Evolutionary conservation across 176 grass and related monocot genomes (phyloP).

Genomic region (Puya raimondii): DNA sequence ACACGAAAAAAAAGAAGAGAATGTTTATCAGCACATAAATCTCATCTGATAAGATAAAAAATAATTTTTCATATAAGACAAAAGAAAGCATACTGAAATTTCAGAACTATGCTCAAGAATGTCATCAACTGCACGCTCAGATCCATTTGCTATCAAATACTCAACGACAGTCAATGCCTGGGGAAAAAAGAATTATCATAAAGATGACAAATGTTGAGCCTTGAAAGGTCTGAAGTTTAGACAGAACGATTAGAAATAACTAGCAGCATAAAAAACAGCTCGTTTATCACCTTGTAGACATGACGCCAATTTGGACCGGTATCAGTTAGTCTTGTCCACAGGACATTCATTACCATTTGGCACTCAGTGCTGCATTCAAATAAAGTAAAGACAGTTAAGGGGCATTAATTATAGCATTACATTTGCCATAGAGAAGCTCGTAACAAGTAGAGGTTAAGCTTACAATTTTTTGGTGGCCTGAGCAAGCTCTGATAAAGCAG

Average conservation of each 20-base stretch:
- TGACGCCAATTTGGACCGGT: slow-evolving; percentile 78
- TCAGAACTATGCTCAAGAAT: slow-evolving; percentile 81
- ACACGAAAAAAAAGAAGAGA: slow-evolving; percentile 25
- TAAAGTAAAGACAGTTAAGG: not conserved
- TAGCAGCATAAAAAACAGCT: slow-evolving; percentile 13
- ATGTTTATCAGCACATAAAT: slow-evolving; percentile 13
- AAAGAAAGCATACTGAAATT: slow-evolving; percentile 63
- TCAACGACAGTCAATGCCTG: slow-evolving; percentile 91
- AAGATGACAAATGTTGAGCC: not conserved
- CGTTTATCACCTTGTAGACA: slow-evolving; percentile 61
- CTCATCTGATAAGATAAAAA: slow-evolving; percentile 4
- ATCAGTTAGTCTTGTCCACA: slow-evolving; percentile 78
- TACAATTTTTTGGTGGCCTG: slow-evolving; percentile 46
- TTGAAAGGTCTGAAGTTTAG: slow-evolving; percentile 2
- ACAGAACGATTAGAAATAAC: slow-evolving; percentile 5
- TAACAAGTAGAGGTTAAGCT: not conserved
- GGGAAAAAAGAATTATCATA: not conserved
- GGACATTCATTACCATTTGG: slow-evolving; percentile 94
- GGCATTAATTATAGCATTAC: not conserved
- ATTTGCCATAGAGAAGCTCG: not conserved
- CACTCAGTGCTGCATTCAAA: slow-evolving; percentile 49
- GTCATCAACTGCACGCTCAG: slow-evolving; percentile 87
- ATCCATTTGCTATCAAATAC: slow-evolving; percentile 95
- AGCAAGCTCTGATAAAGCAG: slow-evolving; percentile 54
- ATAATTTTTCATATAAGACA: slow-evolving; percentile 2